Conservation (phyloP, 2,329 filamentous ascomycete species). For the Sporothrix schenckii region DNA sequence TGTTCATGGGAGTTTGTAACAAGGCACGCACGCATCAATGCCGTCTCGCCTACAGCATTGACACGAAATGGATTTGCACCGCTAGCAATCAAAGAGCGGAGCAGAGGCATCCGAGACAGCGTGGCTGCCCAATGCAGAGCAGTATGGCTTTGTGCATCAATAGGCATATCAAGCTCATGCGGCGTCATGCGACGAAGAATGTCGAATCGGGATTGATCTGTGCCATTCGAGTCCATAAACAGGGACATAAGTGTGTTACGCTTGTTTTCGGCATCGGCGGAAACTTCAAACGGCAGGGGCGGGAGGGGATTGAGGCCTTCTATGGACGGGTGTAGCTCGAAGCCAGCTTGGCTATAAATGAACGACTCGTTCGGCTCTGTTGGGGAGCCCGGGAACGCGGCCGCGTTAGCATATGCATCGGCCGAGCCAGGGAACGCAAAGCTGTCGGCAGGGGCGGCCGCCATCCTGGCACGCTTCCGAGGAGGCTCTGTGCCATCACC, state of each 20-base stretch:
- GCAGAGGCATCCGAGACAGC: conserved; percentile 78
- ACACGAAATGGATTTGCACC: conserved; percentile 87
- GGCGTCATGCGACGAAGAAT: conserved; percentile 75
- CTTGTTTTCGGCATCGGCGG: conserved; percentile 73
- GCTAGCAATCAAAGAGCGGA: conserved; percentile 77
- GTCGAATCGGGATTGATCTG: conserved; percentile 72
- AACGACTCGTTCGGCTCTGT: conserved; percentile 83
- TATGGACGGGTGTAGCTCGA: conserved; percentile 45
- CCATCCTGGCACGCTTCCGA: conserved; percentile 71
- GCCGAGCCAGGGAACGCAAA: conserved; percentile 51
- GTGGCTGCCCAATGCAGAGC: conserved; percentile 97
- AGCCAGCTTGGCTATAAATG: conserved; percentile 61
- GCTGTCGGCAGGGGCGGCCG: conserved; percentile 59
- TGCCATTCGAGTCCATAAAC: conserved; percentile 73
- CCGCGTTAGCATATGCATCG: conserved; percentile 51
- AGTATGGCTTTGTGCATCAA: conserved; percentile 86
- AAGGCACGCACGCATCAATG: conserved; percentile 86
- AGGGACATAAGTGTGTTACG: conserved; percentile 80
- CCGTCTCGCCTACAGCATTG: conserved; percentile 87
- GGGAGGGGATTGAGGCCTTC: conserved; percentile 64
- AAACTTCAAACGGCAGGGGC: conserved; percentile 64
- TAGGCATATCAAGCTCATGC: conserved; percentile 85
- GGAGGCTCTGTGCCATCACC: conserved; percentile 74
- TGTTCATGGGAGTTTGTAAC: conserved; percentile 95
- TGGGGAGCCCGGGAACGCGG: conserved; percentile 67